These are phyloP conservation scores for Mycena kentingensis DNA, from an alignment of 768 basidiomycete species.

Conservation along the genomic window DNA sequence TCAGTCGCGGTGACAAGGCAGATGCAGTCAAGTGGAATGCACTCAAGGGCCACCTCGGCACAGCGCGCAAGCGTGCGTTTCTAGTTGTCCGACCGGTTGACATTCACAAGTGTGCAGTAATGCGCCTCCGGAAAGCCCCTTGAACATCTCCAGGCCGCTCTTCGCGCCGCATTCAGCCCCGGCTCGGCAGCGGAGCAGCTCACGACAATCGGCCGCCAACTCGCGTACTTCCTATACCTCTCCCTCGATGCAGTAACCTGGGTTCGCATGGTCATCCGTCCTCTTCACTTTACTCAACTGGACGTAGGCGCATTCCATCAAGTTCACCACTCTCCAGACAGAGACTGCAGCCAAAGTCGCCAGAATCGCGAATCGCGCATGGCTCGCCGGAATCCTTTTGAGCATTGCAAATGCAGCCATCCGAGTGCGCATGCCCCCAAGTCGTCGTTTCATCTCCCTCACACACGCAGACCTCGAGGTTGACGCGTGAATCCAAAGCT, in stretches of 20 bases:
- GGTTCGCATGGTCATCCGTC: conserved; percentile 54
- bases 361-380: conserved; percentile 77
- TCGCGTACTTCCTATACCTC: conserved; percentile 88
- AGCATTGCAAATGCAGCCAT: conserved; percentile 70
- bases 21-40: conserved; percentile 79
- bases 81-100: not conserved
- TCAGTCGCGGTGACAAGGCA: conserved; percentile 66
- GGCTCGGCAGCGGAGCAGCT: conserved; percentile 70
- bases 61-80: conserved; percentile 78
- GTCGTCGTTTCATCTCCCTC: not conserved
- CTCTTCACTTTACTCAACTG: too few relatives aligned
- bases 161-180: conserved; percentile 63
- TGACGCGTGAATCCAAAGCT: conserved; percentile 61
- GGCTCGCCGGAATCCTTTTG: conserved; percentile 84
- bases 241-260: conserved; percentile 81
- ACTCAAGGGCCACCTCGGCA: conserved; percentile 82
- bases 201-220: conserved; percentile 77
- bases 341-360: conserved; percentile 60
- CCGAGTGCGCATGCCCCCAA: conserved; percentile 49
- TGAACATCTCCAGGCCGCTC: conserved; percentile 89
- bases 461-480: conserved; percentile 53
- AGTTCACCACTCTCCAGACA: conserved; percentile 62
- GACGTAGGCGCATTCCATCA: conserved; percentile 70
- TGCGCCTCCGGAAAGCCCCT: conserved; percentile 94
- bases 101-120: conserved; percentile 50